phyloP scores from a whole-genome alignment of 345 rosid genomes.

The Heritiera fomes region DNA sequence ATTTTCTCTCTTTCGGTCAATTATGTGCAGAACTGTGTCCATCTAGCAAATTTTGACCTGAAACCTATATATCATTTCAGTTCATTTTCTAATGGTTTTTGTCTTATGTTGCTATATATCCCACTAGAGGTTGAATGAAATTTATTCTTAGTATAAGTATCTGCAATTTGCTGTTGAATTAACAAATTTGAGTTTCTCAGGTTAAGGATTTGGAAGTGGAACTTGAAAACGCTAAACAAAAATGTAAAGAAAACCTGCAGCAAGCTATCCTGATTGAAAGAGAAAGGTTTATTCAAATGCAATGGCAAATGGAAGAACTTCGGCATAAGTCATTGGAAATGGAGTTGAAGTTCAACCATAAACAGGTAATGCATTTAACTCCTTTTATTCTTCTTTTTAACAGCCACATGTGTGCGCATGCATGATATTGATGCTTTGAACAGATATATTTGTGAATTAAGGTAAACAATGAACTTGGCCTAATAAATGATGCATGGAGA shows the following conservation, averaged over 20 bases:
- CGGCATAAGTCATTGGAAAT: conserved; percentile 76
- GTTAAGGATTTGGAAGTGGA: conserved; percentile 95
- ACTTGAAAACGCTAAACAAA: conserved; percentile 84
- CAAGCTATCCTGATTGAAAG: conserved; percentile 88
- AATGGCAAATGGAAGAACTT: conserved; percentile 99
- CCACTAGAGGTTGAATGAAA: not conserved
- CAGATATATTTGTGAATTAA: not conserved
- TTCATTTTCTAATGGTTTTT: not conserved
- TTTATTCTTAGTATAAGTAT: not conserved
- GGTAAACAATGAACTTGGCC: conserved; percentile 6
- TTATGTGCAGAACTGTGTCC: not conserved
- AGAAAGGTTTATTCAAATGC: conserved; percentile 86
- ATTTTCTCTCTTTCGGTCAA: not conserved
- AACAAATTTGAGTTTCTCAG: conserved; percentile 32
- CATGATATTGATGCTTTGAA: not conserved
- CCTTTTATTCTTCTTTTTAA: not conserved
- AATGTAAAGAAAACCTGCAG: conserved; percentile 85
- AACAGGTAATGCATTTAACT: conserved; percentile 49
- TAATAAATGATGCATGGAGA: not conserved
- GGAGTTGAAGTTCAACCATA: conserved; percentile 80
- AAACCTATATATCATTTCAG: not conserved
- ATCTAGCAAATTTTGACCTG: not conserved
- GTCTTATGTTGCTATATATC: not conserved
- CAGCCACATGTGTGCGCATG: not conserved
- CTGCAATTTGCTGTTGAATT: too few species aligned